Percentiles rank a stretch among this genome's conserved stretches.
These are phyloP conservation scores for Chrysanthemum seticuspe DNA, from an alignment of 129 eudicot genomes.

Conservation along the genomic window DNA sequence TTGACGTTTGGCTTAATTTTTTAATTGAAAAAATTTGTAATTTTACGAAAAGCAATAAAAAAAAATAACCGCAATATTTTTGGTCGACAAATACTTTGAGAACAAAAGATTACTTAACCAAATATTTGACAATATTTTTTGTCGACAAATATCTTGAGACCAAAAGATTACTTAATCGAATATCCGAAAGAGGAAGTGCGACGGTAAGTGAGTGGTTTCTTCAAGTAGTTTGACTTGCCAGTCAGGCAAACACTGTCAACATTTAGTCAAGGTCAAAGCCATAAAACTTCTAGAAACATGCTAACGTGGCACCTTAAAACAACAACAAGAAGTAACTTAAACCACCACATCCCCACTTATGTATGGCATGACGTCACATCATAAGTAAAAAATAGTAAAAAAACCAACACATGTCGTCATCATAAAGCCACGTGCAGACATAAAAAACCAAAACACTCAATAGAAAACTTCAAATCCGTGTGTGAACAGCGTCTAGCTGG, in stretches of 20 bases:
- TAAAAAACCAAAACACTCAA: neutral
- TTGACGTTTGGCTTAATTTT: too few relatives aligned
- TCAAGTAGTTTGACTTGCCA: slow-evolving; percentile 25
- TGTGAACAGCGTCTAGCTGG: slow-evolving; percentile 39
- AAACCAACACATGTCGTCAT: neutral
- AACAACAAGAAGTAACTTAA: neutral
- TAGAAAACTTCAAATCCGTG: slow-evolving; percentile 32
- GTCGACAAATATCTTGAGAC: neutral
- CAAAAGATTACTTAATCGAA: neutral
- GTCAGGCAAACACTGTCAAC: slow-evolving; percentile 19
- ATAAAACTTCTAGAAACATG: slow-evolving; percentile 12
- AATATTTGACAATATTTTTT: neutral
- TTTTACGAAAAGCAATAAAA: too few relatives aligned
- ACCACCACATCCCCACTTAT: neutral
- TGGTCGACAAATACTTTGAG: too few relatives aligned
- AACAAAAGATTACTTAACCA: too few relatives aligned
- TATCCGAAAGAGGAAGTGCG: neutral
- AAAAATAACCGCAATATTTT: too few relatives aligned
- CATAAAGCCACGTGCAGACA: slow-evolving; percentile 22
- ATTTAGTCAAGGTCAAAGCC: neutral
- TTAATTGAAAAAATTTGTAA: too few relatives aligned
- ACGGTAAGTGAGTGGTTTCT: neutral
- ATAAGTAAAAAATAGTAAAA: neutral
- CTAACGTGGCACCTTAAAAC: neutral
- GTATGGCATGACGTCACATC: slow-evolving; percentile 10